phyloP scores from a whole-genome alignment of 2,329 filamentous ascomycete genomes.

The Cladophialophora immunda region DNA sequence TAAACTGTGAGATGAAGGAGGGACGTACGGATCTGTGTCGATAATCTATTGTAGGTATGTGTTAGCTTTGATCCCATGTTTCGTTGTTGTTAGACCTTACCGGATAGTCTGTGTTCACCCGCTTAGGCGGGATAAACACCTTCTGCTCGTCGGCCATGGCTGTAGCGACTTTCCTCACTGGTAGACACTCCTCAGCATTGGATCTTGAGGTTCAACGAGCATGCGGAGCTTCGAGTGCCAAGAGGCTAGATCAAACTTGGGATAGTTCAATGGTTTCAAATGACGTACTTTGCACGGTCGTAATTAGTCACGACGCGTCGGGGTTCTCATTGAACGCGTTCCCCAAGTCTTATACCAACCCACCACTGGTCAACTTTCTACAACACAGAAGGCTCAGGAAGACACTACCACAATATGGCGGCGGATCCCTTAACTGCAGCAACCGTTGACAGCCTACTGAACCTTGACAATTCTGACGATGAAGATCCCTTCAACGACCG shows the following conservation, averaged over 20 bases:
- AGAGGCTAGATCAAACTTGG: slow-evolving; percentile 22
- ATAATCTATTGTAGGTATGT: slow-evolving; percentile 75
- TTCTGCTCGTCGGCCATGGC: slow-evolving; percentile 43
- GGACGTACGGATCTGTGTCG: slow-evolving; percentile 93
- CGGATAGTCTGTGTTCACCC: slow-evolving; percentile 82
- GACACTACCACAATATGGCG: slow-evolving; percentile 31
- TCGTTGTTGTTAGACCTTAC: slow-evolving; percentile 64
- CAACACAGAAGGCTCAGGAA: neutral
- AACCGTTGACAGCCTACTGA: slow-evolving; percentile 73
- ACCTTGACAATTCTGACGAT: slow-evolving; percentile 69
- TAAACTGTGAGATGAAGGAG: slow-evolving; percentile 25
- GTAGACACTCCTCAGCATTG: slow-evolving; percentile 15
- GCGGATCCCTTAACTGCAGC: slow-evolving; percentile 47
- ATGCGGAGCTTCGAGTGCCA: slow-evolving; percentile 32
- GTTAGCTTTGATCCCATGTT: slow-evolving; percentile 32
- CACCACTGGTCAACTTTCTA: neutral
- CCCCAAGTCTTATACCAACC: neutral
- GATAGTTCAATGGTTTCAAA: slow-evolving; percentile 23
- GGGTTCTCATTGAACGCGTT: neutral
- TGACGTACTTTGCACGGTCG: slow-evolving; percentile 29
- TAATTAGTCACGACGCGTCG: slow-evolving; percentile 10
- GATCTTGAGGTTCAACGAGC: slow-evolving; percentile 27
- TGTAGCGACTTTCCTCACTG: slow-evolving; percentile 19
- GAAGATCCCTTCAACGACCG: slow-evolving; percentile 46
- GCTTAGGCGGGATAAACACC: slow-evolving; percentile 75